Conservation (phyloP, 768 basidiomycete genomes). For the Tylopilus balloui region DNA sequence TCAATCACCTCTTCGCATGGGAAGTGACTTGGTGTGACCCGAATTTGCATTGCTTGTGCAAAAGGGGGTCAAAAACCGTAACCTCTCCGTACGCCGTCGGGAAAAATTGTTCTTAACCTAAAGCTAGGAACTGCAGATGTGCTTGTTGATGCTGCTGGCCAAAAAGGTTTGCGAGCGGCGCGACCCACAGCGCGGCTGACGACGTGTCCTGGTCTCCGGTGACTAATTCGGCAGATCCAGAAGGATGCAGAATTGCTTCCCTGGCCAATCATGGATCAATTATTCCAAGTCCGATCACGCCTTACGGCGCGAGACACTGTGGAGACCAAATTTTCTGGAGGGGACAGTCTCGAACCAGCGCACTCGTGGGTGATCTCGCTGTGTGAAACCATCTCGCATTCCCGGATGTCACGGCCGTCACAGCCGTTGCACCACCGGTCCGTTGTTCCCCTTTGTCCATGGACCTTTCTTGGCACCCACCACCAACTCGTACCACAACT, state of each 20-base stretch:
- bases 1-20: too few species aligned
- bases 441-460: background rate
- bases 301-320: constrained; percentile 61
- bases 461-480: background rate
- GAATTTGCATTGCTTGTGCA: too few species aligned
- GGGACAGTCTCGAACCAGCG: constrained; percentile 93
- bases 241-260: constrained; percentile 92
- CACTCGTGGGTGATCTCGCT: constrained; percentile 61
- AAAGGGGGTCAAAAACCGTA: too few species aligned
- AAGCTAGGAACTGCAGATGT: too few species aligned
- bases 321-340: constrained; percentile 93
- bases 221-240: constrained; percentile 88
- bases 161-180: constrained; percentile 72
- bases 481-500: constrained; percentile 1
- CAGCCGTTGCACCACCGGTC: constrained; percentile 65
- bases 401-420: constrained; percentile 76
- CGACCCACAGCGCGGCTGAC: constrained; percentile 81
- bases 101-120: too few species aligned
- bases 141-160: too few species aligned
- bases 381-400: constrained; percentile 66
- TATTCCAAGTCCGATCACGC: constrained; percentile 71
- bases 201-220: constrained; percentile 82
- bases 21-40: too few species aligned
- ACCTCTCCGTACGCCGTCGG: too few species aligned
- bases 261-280: constrained; percentile 80